phyloP scores from a whole-genome alignment of 164 flowering plant genomes.

The Tetrastigma voinierianum region DNA sequence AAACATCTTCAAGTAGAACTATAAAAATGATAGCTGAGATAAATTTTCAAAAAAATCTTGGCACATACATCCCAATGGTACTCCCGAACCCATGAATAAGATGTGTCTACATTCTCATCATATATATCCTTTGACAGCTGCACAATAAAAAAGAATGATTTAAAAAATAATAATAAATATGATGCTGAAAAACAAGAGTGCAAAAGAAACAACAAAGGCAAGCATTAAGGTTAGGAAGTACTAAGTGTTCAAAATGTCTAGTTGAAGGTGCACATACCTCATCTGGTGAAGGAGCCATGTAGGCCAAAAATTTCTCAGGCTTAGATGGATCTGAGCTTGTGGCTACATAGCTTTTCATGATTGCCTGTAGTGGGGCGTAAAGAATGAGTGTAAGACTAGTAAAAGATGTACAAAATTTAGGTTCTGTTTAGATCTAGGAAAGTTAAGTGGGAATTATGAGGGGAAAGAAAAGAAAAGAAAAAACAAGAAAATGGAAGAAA shows the following conservation, averaged over 20 bases:
- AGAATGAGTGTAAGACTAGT: background rate
- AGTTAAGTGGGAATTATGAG: no score
- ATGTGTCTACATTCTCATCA: constrained; percentile 76
- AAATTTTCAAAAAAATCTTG: constrained; percentile 1
- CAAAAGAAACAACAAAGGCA: background rate
- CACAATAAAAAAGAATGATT: constrained; percentile 12
- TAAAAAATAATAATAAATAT: background rate
- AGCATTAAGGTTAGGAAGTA: background rate
- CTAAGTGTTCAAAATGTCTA: background rate
- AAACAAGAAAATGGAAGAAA: no score
- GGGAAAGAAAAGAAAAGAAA: no score
- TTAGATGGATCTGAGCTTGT: constrained; percentile 63
- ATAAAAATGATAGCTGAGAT: background rate
- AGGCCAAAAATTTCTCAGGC: constrained; percentile 87
- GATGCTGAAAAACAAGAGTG: background rate
- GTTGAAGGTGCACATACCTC: constrained; percentile 49
- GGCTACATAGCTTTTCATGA: constrained; percentile 78
- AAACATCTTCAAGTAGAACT: constrained; percentile 6
- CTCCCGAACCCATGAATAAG: constrained; percentile 91
- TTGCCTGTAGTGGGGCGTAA: constrained; percentile 51
- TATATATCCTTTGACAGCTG: constrained; percentile 82
- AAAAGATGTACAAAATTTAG: background rate
- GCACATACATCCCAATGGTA: constrained; percentile 92
- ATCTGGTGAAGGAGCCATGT: constrained; percentile 78
- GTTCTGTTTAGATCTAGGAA: no score